Base-by-base conservation (phyloP, 805 yeast species). In the Candida tibetensis region DNA sequence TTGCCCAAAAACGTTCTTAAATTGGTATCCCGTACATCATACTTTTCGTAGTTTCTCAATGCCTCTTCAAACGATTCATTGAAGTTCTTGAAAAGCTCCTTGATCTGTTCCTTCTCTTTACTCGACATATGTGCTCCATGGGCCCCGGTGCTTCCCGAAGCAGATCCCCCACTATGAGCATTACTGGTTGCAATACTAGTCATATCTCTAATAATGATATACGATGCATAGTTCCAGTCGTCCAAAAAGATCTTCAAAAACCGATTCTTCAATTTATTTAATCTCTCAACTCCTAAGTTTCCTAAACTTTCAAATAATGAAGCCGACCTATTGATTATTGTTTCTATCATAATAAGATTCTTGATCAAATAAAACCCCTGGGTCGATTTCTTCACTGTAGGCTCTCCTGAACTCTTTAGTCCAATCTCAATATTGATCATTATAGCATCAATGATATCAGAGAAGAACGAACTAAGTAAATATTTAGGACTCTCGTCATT, bases 11-110 rank as follows among this genome's bases (percentile, higher is more conserved):
- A 76, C 41, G 74, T 71, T 44, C 80, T 79, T 58, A 91, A 69
- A 28, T 72, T 73, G 4, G 77, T 71, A 54, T 88, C 95, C 6
- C 81, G 76, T 32, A 88, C 72, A 40, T 75, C 76, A 56, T 79
- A 82, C 34, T 72, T 71, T 50, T 79, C 81, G 54, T 85, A 85
- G 40, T 74, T 79, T 21, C 72, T 72, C 17, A 83, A 74, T 23
- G 90, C 76, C 23, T 78, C 85, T 37, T 93, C 98, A 55, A 93
- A 85, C 30, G 82, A 82, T 19, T 77, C 77, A 57, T 90, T 91
- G 65, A 91, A 93, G 42, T 75, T 81, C 46, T 76, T 77, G 64
- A 87, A 88, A 53, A 86, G 79, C 44, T 93, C 96, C 53, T 91
- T 93, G 39, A 88, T 77, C 34, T 71, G 77, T 37, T 88, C 96